Evolutionary conservation across 1,139 yeast species (phyloP).

Genomic region (Saccharomyces pastorianus): DNA sequence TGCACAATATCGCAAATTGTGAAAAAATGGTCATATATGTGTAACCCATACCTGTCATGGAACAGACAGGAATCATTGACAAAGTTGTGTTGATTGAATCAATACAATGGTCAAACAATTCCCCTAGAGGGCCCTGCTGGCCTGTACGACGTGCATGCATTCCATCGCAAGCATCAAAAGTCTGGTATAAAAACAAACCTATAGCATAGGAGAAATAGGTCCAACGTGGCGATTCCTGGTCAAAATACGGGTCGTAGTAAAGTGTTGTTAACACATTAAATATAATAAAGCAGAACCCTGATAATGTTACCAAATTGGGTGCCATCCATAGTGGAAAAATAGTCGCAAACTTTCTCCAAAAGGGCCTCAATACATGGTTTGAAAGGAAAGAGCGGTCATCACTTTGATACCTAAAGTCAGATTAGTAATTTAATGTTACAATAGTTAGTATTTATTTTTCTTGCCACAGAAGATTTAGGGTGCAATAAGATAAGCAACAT

Average conservation of each 20-base stretch:
- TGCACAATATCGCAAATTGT: conserved; percentile 71
- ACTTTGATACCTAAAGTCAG: conserved; percentile 42
- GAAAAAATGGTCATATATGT: conserved; percentile 53
- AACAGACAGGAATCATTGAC: conserved; percentile 62
- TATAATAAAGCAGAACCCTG: conserved; percentile 66
- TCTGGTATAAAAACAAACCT: conserved; percentile 84
- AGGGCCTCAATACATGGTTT: conserved; percentile 64
- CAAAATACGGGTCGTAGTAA: conserved; percentile 64
- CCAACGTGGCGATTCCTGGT: conserved; percentile 66
- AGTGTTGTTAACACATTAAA: conserved; percentile 58
- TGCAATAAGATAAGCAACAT: conserved; percentile 27
- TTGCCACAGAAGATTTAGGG: neutral
- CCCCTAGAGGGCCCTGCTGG: conserved; percentile 91
- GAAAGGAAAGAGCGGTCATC: conserved; percentile 80
- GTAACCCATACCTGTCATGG: conserved; percentile 67
- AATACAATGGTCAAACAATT: conserved; percentile 85
- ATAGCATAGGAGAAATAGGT: conserved; percentile 71
- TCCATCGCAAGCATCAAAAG: conserved; percentile 96
- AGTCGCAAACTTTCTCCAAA: conserved; percentile 58
- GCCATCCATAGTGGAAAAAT: conserved; percentile 83
- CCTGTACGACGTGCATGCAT: conserved; percentile 88
- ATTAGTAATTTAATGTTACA: neutral
- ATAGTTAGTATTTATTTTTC: neutral
- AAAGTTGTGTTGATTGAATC: conserved; percentile 87
- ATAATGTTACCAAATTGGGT: conserved; percentile 75